These are phyloP conservation scores for Synura sp. DNA, from an alignment of 352 stramenopile genomes.

Conservation along the genomic window DNA sequence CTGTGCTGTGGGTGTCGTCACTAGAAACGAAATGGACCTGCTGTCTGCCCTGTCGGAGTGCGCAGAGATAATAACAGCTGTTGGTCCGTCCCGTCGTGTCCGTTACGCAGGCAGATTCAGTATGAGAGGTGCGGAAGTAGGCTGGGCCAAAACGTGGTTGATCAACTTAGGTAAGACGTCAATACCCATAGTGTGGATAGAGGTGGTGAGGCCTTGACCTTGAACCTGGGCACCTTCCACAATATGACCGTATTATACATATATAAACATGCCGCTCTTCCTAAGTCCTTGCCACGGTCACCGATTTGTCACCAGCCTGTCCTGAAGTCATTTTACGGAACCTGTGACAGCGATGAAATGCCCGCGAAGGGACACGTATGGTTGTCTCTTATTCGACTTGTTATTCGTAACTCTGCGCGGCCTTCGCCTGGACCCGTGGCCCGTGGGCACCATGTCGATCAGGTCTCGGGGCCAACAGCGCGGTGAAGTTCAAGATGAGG, in stretches of 20 bases:
- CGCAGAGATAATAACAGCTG: neutral
- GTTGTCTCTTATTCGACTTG: no score
- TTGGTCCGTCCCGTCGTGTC: neutral
- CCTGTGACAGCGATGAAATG: no score
- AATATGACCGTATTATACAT: neutral
- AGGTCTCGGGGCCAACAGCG: neutral
- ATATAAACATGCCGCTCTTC: neutral
- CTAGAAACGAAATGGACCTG: no score
- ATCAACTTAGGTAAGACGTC: neutral
- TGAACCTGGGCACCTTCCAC: no score
- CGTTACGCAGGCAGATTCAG: slow-evolving; percentile 6
- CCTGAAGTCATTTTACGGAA: no score
- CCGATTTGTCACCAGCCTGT: no score
- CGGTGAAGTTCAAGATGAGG: neutral
- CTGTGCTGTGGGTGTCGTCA: no score
- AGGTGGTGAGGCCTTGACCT: no score
- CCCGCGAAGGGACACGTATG: no score
- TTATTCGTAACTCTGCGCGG: no score
- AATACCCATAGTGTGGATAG: neutral
- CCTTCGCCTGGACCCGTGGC: no score
- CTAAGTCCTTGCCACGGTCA: neutral
- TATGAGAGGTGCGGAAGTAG: slow-evolving; percentile 6
- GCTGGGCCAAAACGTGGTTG: slow-evolving; percentile 22
- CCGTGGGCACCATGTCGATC: no score
- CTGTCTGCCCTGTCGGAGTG: neutral